These are phyloP conservation scores for Trypanosoma conorhini DNA, from an alignment of 208 protist genomes.

Conservation along the genomic window DNA sequence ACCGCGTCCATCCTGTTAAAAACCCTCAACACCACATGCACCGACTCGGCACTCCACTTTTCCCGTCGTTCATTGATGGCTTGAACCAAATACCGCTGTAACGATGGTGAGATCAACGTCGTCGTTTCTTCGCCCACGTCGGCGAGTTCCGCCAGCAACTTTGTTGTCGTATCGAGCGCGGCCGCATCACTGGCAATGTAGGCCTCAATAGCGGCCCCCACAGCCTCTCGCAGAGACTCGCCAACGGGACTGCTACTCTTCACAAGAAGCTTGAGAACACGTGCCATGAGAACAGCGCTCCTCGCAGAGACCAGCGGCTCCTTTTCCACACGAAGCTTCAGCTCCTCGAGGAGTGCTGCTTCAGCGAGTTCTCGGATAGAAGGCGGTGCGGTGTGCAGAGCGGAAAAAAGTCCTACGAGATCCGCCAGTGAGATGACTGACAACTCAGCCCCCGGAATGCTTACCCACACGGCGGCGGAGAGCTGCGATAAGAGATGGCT, in stretches of 20 bases:
- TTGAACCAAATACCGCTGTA: constrained; percentile 23
- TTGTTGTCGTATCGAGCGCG: constrained; percentile 21
- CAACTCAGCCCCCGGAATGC: constrained; percentile 22
- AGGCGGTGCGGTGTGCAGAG: constrained; percentile 15
- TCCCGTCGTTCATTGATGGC: constrained; percentile 25
- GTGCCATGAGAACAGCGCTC: constrained; percentile 19
- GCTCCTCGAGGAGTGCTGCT: constrained; percentile 11
- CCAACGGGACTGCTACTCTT: neutral
- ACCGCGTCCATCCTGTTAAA: constrained; percentile 18
- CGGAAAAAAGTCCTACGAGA: constrained; percentile 25
- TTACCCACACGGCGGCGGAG: constrained; percentile 16
- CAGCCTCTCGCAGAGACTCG: neutral
- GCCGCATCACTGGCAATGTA: constrained; percentile 18
- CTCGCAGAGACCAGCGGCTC: constrained; percentile 21
- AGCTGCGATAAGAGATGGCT: constrained; percentile 18
- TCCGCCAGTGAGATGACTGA: constrained; percentile 22
- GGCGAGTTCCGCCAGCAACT: constrained; percentile 24
- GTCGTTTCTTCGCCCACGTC: neutral
- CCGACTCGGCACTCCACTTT: constrained; percentile 28
- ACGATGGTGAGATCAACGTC: neutral
- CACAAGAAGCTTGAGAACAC: constrained; percentile 14
- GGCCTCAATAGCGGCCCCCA: constrained; percentile 8
- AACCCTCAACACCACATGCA: constrained; percentile 20
- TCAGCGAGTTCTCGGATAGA: constrained; percentile 3
- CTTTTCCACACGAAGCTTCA: constrained; percentile 15